Conservation (phyloP, 495 filamentous ascomycete genomes). For the Acidomyces sp. region DNA sequence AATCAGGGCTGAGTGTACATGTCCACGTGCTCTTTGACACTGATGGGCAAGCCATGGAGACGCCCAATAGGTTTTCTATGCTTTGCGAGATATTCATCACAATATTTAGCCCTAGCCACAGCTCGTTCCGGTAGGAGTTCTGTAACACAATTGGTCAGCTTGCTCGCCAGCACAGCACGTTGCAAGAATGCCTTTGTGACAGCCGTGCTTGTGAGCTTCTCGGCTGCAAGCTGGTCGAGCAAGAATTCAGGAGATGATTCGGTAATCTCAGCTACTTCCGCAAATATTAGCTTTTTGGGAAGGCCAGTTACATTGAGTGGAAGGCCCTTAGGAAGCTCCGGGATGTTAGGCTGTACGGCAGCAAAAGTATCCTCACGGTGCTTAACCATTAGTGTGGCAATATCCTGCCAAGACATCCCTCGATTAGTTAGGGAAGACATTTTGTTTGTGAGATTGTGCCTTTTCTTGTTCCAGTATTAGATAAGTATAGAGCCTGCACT, state of each 20-base stretch:
- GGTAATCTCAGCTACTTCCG: slow-evolving; percentile 38
- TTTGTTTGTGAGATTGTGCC: too few relatives aligned
- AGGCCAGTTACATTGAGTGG: slow-evolving; percentile 34
- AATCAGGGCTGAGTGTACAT: too few relatives aligned
- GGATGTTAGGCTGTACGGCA: slow-evolving; percentile 29
- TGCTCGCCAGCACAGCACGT: slow-evolving; percentile 46
- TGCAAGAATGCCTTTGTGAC: slow-evolving; percentile 47
- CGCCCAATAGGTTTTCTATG: slow-evolving; percentile 39
- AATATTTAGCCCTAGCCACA: slow-evolving; percentile 24
- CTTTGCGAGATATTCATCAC: slow-evolving; percentile 25
- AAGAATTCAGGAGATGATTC: slow-evolving; percentile 35
- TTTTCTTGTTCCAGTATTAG: too few relatives aligned
- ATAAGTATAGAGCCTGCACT: too few relatives aligned
- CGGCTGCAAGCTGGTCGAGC: slow-evolving; percentile 32
- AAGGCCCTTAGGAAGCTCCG: slow-evolving; percentile 23
- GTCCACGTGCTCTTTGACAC: slow-evolving; percentile 52
- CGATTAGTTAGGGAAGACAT: too few relatives aligned
- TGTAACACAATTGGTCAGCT: slow-evolving; percentile 48
- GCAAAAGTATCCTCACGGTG: slow-evolving; percentile 35
- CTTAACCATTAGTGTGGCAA: slow-evolving; percentile 33
- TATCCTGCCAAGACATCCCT: slow-evolving; percentile 35
- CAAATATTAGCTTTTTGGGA: slow-evolving; percentile 33
- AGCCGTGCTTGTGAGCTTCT: slow-evolving; percentile 32
- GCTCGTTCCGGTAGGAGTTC: slow-evolving; percentile 45
- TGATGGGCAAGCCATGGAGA: slow-evolving; percentile 55